phyloP scores from a whole-genome alignment of 352 stramenopile genomes.

The Chrysophaeum taylorii region DNA sequence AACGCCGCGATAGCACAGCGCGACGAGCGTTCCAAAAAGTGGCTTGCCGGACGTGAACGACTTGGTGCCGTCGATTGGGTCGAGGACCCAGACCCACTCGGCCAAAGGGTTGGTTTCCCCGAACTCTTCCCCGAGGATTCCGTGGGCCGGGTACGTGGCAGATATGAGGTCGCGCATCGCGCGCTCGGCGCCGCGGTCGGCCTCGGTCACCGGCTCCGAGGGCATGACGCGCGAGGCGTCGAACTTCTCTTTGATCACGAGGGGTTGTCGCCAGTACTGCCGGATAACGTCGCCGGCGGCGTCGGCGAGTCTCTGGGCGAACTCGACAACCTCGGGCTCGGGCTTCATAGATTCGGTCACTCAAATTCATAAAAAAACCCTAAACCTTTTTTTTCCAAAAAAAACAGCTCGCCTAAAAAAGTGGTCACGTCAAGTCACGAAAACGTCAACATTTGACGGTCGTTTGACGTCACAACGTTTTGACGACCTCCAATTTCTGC shows the following conservation, averaged over 20 bases:
- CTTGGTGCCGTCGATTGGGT: constrained; percentile 48
- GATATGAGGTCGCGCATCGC: constrained; percentile 38
- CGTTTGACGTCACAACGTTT: no score
- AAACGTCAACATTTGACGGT: no score
- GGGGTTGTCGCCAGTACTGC: constrained; percentile 35
- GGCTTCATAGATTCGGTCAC: no score
- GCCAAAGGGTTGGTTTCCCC: constrained; percentile 25
- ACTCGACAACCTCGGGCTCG: constrained; percentile 12
- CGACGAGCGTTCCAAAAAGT: constrained; percentile 44
- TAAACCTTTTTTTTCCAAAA: no score
- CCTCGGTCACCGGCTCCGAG: constrained; percentile 36
- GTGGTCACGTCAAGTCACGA: no score
- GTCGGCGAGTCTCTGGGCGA: constrained; percentile 37
- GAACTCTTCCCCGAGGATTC: constrained; percentile 43
- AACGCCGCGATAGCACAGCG: constrained; percentile 30
- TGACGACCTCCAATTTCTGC: no score
- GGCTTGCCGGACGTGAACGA: constrained; percentile 46
- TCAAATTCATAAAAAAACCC: no score
- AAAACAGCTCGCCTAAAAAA: no score
- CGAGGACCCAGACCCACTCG: constrained; percentile 37
- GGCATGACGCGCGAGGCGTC: constrained; percentile 30
- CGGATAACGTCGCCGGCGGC: constrained; percentile 34
- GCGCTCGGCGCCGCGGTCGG: constrained; percentile 35
- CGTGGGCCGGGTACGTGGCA: constrained; percentile 34
- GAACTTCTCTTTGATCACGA: constrained; percentile 34